Evolutionary conservation across 352 stramenopile genomes (phyloP).

Genomic region (Phytophthora cajani): DNA sequence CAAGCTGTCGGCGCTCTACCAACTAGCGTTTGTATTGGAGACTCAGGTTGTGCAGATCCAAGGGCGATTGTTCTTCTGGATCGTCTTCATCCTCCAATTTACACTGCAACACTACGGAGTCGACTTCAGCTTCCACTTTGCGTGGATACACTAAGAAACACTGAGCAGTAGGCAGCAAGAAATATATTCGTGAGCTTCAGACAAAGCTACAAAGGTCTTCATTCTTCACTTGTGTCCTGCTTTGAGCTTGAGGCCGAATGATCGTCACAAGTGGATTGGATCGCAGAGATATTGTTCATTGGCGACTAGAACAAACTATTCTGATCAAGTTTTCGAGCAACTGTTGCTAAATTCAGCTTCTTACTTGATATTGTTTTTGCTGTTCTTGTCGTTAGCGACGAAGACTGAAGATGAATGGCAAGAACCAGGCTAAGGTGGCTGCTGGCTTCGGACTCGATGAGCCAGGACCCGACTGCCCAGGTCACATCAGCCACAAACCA

Average conservation of each 20-base stretch:
- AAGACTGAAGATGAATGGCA: background rate
- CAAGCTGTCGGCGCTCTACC: conserved; percentile 27
- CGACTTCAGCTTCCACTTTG: conserved; percentile 28
- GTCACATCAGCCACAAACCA: background rate
- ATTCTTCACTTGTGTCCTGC: no score
- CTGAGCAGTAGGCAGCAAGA: no score
- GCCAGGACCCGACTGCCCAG: background rate
- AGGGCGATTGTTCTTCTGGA: conserved; percentile 24
- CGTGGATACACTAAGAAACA: conserved; percentile 4
- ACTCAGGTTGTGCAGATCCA: conserved; percentile 24
- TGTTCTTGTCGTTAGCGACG: background rate
- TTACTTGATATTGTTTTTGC: background rate
- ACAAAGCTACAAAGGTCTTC: no score
- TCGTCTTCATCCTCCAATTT: conserved; percentile 29
- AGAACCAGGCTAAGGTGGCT: background rate
- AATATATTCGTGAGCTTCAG: no score
- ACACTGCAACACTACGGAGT: conserved; percentile 22
- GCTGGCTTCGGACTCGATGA: background rate
- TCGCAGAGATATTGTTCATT: no score
- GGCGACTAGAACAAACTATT: no score
- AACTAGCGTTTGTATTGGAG: conserved; percentile 30
- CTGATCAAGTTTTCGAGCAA: background rate
- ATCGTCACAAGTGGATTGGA: no score
- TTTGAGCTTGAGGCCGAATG: no score
- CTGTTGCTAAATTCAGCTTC: conserved; percentile 2